phyloP scores from a whole-genome alignment of 805 yeast species.

The Tetrapisispora arboricola region DNA sequence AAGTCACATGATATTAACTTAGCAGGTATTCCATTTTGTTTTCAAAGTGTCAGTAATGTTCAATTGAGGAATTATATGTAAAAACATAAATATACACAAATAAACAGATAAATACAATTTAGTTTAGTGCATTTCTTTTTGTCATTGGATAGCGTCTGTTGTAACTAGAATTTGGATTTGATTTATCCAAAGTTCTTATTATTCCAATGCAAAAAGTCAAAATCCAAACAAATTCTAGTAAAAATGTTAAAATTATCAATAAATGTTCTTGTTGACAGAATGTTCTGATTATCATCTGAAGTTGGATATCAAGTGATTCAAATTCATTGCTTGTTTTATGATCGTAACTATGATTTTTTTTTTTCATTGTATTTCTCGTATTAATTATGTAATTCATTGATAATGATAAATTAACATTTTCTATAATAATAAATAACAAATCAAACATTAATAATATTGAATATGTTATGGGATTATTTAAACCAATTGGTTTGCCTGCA shows the following conservation, averaged over 20 bases:
- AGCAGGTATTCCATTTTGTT: no score
- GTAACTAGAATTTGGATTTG: constrained; percentile 12
- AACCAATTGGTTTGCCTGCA: constrained; percentile 77
- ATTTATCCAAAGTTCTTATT: constrained; percentile 68
- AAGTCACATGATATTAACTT: no score
- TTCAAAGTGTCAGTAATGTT: no score
- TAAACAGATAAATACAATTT: no score
- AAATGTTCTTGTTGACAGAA: constrained; percentile 73
- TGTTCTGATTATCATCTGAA: constrained; percentile 23
- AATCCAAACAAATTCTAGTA: constrained; percentile 74
- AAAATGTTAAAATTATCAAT: constrained; percentile 65
- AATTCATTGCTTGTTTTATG: not conserved
- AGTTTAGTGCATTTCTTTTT: not conserved
- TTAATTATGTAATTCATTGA: constrained; percentile 27
- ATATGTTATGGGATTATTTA: constrained; percentile 75
- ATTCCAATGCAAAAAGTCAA: constrained; percentile 75
- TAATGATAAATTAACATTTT: constrained; percentile 76
- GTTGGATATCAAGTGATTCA: not conserved
- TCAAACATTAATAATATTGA: constrained; percentile 75
- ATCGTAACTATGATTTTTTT: no score
- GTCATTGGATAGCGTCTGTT: not conserved
- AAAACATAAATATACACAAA: no score
- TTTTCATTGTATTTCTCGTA: not conserved
- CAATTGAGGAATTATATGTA: no score
- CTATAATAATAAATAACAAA: constrained; percentile 74